These are phyloP conservation scores for Huntiella savannae DNA, from an alignment of 2,329 filamentous ascomycete genomes.

Conservation along the genomic window DNA sequence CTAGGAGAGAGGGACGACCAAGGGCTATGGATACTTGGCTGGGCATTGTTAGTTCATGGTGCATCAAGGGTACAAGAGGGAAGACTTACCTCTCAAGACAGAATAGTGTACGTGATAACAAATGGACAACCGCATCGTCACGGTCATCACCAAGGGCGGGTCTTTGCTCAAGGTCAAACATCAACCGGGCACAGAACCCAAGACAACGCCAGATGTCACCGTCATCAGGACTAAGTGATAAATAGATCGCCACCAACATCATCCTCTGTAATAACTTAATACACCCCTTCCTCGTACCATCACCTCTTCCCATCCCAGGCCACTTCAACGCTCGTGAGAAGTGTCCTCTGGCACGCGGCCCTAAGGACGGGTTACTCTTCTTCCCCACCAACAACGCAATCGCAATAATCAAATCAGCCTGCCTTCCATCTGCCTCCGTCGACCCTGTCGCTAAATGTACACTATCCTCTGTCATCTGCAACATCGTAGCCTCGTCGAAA, in stretches of 20 bases:
- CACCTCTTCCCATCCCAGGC: background rate
- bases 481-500: background rate
- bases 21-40: slow-evolving; percentile 12
- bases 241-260: slow-evolving; percentile 10
- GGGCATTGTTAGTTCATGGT: slow-evolving; percentile 18
- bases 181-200: slow-evolving; percentile 8
- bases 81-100: slow-evolving; percentile 11
- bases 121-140: slow-evolving; percentile 8
- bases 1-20: slow-evolving; percentile 11
- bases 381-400: slow-evolving; percentile 9
- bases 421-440: background rate
- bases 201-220: slow-evolving; percentile 12
- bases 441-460: background rate
- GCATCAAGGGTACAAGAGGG: background rate
- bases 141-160: slow-evolving; percentile 12
- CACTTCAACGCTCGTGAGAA: background rate
- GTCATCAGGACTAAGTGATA: slow-evolving; percentile 11
- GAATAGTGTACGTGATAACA: slow-evolving; percentile 12
- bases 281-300: slow-evolving; percentile 5
- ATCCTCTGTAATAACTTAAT: slow-evolving; percentile 11
- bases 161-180: slow-evolving; percentile 12
- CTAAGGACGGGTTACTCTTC: slow-evolving; percentile 4
- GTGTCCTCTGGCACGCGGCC: background rate
- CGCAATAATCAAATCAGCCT: slow-evolving; percentile 10
- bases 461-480: background rate